Evolutionary conservation across 257 asterid genomes (phyloP).

Genomic region (Verbena officinalis): DNA sequence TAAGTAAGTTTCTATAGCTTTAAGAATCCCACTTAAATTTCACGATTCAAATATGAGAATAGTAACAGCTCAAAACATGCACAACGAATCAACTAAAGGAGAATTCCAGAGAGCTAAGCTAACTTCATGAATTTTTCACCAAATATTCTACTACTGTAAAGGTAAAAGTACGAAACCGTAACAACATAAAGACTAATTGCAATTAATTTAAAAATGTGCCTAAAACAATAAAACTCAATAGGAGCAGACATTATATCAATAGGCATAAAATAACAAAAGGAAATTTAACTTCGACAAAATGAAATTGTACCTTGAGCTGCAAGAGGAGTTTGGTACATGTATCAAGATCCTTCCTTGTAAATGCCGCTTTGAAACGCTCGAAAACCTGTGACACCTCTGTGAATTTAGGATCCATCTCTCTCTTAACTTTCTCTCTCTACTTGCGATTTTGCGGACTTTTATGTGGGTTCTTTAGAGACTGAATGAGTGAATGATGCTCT

Average conservation of each 20-base stretch:
- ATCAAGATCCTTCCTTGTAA: conserved; percentile 67
- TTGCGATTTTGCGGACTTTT: neutral
- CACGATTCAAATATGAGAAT: neutral
- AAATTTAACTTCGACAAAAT: conserved; percentile 1
- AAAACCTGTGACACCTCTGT: conserved; percentile 69
- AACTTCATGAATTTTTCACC: neutral
- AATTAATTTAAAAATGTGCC: conserved; percentile 7
- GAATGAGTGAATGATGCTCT: conserved; percentile 11
- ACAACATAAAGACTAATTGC: neutral
- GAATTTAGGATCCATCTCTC: conserved; percentile 49
- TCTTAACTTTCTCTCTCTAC: conserved; percentile 11
- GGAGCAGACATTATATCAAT: neutral
- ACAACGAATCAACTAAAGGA: neutral
- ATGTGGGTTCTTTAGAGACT: conserved; percentile 2
- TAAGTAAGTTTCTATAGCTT: neutral
- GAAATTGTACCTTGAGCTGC: conserved; percentile 73
- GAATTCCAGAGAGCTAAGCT: neutral
- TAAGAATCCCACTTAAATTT: neutral
- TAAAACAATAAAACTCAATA: neutral
- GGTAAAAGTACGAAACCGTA: neutral
- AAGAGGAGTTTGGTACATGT: conserved; percentile 62
- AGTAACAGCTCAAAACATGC: neutral
- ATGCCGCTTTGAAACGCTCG: conserved; percentile 79
- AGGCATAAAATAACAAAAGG: neutral
- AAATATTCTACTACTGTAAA: neutral